Evolutionary conservation across 768 basidiomycete species (phyloP).

Genomic region (Trametes villosa): DNA sequence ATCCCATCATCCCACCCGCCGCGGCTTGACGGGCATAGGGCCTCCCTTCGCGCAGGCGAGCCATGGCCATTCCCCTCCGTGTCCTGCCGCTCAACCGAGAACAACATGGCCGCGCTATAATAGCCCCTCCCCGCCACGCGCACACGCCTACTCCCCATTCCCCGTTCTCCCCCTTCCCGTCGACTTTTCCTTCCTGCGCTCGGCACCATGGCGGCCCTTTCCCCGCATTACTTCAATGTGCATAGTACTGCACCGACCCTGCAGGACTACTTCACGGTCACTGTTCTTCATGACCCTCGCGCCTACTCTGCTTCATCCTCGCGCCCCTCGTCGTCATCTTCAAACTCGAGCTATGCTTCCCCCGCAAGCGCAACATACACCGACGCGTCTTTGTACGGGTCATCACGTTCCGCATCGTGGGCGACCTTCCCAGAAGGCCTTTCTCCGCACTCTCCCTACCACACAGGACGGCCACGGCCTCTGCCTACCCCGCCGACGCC

Average conservation of each 20-base stretch:
- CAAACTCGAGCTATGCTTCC: slow-evolving; percentile 6
- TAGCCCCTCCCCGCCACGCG: not conserved
- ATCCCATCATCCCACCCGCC: too few relatives aligned
- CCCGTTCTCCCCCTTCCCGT: not conserved
- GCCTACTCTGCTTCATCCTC: not conserved
- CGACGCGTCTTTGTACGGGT: not conserved
- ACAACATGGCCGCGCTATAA: too few relatives aligned
- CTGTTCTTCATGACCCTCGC: not conserved
- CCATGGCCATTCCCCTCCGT: too few relatives aligned
- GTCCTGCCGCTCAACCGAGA: too few relatives aligned
- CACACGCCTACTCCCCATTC: not conserved
- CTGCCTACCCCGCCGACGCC: slow-evolving; percentile 7
- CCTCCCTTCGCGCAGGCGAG: too few relatives aligned
- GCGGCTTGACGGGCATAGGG: too few relatives aligned
- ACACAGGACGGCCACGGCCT: not conserved
- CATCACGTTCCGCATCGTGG: not conserved
- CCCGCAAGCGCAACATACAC: not conserved
- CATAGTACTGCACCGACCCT: not conserved
- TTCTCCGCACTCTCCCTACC: not conserved
- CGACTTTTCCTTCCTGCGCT: not conserved
- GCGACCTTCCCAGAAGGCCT: not conserved
- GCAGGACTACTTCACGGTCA: slow-evolving; percentile 10
- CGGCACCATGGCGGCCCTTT: not conserved
- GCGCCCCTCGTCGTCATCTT: slow-evolving; percentile 17
- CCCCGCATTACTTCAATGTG: not conserved